phyloP scores from a whole-genome alignment of 345 rosid genomes.

The Murraya koenigii region DNA sequence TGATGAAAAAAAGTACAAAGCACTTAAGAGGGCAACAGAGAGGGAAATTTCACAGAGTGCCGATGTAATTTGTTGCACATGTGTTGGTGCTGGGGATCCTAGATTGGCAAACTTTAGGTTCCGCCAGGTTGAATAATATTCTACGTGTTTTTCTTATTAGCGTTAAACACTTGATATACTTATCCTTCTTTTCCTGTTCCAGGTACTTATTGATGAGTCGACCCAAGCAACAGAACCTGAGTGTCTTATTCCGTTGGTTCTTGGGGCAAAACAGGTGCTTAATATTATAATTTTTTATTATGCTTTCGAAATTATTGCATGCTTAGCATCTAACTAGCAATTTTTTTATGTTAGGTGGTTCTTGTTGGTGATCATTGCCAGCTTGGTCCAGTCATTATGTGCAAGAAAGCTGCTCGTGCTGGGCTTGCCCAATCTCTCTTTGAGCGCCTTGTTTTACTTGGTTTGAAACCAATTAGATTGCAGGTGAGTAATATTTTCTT shows the following conservation, averaged over 20 bases:
- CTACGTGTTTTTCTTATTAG: background rate
- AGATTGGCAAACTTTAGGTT: conserved; percentile 95
- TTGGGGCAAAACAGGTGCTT: conserved; percentile 92
- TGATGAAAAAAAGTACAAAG: conserved; percentile 98
- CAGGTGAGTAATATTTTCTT: conserved; percentile 50
- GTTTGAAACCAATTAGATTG: conserved; percentile 95
- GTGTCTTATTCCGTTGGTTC: conserved; percentile 98
- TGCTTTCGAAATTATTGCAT: background rate
- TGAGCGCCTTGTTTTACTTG: conserved; percentile 96
- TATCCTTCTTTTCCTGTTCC: conserved; percentile 11
- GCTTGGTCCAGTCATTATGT: conserved; percentile 99
- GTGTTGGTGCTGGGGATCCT: conserved; percentile 99
- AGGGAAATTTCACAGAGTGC: conserved; percentile 99
- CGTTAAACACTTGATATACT: conserved; percentile 18
- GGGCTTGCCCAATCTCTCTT: conserved; percentile 96
- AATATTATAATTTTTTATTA: background rate
- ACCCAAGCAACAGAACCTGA: conserved; percentile 99
- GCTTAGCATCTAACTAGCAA: conserved; percentile 9
- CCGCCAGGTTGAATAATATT: conserved; percentile 68
- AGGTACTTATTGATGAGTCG: conserved; percentile 99
- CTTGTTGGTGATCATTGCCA: conserved; percentile 99
- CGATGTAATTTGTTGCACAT: conserved; percentile 98
- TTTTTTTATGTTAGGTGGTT: conserved; percentile 54
- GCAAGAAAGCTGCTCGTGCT: conserved; percentile 99
- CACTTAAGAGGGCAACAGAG: conserved; percentile 93